Evolutionary conservation across 805 yeast species (phyloP).

Genomic region (Sungouiozyma ichnusensis): DNA sequence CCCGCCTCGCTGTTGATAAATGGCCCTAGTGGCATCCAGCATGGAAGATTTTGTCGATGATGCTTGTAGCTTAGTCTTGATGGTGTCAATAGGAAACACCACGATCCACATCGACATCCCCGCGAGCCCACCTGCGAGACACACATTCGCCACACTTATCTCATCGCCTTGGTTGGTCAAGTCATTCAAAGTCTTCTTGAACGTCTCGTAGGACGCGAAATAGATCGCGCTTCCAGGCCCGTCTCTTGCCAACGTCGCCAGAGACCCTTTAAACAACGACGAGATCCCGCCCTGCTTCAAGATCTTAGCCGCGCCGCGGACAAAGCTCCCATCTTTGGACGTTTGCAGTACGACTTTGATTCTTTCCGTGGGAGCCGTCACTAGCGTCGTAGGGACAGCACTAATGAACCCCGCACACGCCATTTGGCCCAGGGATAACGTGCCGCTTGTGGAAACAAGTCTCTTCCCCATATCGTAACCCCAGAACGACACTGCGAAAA

Average conservation of each 20-base stretch:
- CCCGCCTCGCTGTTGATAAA: constrained; percentile 63
- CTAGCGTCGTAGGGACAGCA: constrained; percentile 88
- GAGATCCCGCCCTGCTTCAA: constrained; percentile 70
- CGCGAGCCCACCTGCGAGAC: constrained; percentile 89
- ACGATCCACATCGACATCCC: constrained; percentile 97
- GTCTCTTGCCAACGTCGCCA: constrained; percentile 88
- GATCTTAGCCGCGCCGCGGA: constrained; percentile 48
- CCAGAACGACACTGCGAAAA: constrained; percentile 98
- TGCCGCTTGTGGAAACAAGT: constrained; percentile 38
- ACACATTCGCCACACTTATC: constrained; percentile 61
- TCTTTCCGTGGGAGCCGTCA: constrained; percentile 97
- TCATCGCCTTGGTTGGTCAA: constrained; percentile 32
- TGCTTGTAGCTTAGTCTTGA: constrained; percentile 44
- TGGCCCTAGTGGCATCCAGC: constrained; percentile 51
- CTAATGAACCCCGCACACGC: constrained; percentile 90
- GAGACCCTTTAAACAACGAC: constrained; percentile 84
- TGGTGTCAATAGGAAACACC: constrained; percentile 92
- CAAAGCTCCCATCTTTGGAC: constrained; percentile 30
- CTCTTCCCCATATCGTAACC: constrained; percentile 91
- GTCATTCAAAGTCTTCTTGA: constrained; percentile 52
- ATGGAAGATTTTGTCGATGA: constrained; percentile 38
- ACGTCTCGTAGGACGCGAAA: constrained; percentile 85
- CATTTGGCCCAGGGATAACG: constrained; percentile 55
- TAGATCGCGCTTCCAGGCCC: constrained; percentile 96
- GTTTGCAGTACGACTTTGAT: constrained; percentile 89